phyloP scores from a whole-genome alignment of 2,329 filamentous ascomycete species.

The Aulographum hederae region DNA sequence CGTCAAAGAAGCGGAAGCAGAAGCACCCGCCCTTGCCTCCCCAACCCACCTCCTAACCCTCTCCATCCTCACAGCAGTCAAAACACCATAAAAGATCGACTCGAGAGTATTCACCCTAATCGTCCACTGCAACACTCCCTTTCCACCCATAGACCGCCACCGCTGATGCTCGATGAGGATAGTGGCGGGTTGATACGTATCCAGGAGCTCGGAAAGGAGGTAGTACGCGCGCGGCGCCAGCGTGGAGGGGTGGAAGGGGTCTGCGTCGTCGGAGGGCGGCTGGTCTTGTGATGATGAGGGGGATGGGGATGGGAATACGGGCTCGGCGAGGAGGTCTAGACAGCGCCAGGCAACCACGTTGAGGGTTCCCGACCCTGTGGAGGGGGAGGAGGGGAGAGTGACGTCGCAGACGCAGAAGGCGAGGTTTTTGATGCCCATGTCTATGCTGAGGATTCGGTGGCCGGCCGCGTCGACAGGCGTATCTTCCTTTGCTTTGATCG shows the following conservation, averaged over 20 bases:
- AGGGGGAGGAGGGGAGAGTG: not conserved
- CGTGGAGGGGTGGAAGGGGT: slow-evolving; percentile 32
- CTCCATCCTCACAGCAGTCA: slow-evolving; percentile 32
- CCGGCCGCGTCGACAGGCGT: too few species aligned
- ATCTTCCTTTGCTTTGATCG: too few species aligned
- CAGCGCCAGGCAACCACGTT: slow-evolving; percentile 12
- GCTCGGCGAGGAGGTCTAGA: slow-evolving; percentile 8
- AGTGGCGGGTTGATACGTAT: slow-evolving; percentile 41
- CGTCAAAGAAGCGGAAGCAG: not conserved
- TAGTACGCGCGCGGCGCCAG: slow-evolving; percentile 38
- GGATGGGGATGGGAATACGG: slow-evolving; percentile 1
- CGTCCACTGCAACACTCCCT: slow-evolving; percentile 64
- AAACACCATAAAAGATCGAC: slow-evolving; percentile 57
- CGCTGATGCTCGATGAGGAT: slow-evolving; percentile 53
- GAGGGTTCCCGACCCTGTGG: not conserved
- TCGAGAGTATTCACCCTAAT: slow-evolving; percentile 67
- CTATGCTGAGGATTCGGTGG: slow-evolving; percentile 51
- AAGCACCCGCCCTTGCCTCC: not conserved
- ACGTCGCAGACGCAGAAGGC: slow-evolving; percentile 48
- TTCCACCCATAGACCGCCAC: slow-evolving; percentile 43
- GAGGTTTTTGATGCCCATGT: slow-evolving; percentile 71
- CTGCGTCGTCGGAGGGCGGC: slow-evolving; percentile 7
- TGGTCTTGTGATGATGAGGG: not conserved
- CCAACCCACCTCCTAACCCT: not conserved
- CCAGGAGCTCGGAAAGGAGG: slow-evolving; percentile 30